phyloP scores from a whole-genome alignment of 2,329 filamentous ascomycete genomes.

The Fusarium agapanthi region DNA sequence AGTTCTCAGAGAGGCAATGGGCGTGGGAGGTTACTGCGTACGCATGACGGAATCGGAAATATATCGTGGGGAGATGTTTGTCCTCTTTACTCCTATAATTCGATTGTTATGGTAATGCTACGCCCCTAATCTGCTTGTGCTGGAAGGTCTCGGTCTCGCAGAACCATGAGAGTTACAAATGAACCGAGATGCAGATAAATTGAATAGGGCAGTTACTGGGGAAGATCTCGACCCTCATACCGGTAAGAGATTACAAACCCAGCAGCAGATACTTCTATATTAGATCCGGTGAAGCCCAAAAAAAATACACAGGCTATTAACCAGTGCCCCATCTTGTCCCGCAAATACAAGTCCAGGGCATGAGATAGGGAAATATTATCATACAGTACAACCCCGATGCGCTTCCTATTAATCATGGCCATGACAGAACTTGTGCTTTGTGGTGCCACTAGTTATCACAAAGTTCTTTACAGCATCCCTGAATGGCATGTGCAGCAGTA shows the following conservation, averaged over 20 bases:
- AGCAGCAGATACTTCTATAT: not conserved
- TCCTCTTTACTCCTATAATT: not conserved
- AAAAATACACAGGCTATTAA: not conserved
- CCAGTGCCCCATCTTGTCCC: conserved; percentile 21
- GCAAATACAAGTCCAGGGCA: conserved; percentile 9
- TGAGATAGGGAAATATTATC: conserved; percentile 12
- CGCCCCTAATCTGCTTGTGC: conserved; percentile 1
- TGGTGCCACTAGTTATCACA: conserved; percentile 33
- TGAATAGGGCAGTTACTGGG: not conserved
- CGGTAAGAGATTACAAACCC: not conserved
- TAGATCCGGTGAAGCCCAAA: not conserved
- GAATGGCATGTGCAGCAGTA: conserved; percentile 1
- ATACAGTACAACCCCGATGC: not conserved
- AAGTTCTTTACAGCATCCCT: conserved; percentile 25
- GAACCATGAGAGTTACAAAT: not conserved
- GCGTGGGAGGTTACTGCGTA: not conserved
- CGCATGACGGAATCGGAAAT: not conserved
- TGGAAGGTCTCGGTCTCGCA: not conserved
- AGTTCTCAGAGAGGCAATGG: conserved; percentile 10
- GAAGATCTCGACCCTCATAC: conserved; percentile 6
- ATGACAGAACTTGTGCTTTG: conserved; percentile 20
- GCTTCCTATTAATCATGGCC: conserved; percentile 8
- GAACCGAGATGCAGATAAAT: conserved; percentile 4
- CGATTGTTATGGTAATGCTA: not conserved
- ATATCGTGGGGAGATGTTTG: not conserved